Conservation (phyloP, 108 stramenopile genomes). For the Nitzschia sp. region DNA sequence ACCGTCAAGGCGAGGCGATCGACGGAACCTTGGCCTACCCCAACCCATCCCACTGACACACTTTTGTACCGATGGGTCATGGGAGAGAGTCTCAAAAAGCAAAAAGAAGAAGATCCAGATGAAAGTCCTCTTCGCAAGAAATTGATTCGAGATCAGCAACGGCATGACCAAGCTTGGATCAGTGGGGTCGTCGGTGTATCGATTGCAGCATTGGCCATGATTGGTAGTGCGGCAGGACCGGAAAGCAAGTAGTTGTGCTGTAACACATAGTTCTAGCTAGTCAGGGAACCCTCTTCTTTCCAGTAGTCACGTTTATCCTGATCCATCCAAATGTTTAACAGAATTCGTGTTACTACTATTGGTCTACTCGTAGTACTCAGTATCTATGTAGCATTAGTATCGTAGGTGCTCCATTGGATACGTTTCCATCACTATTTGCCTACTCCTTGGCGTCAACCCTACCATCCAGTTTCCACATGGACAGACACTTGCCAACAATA, state of each 20-base stretch:
- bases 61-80: conserved; percentile 51
- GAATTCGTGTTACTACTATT: too few species aligned
- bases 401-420: too few species aligned
- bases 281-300: too few species aligned
- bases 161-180: conserved; percentile 63
- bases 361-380: too few species aligned
- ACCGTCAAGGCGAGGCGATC: conserved; percentile 38
- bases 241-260: not conserved
- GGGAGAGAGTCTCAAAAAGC: conserved; percentile 41
- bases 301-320: too few species aligned
- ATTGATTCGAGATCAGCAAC: conserved; percentile 45
- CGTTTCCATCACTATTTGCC: too few species aligned
- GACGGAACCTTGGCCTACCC: conserved; percentile 27
- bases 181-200: conserved; percentile 51
- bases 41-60: conserved; percentile 17
- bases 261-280: not conserved
- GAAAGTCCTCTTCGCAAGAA: conserved; percentile 39
- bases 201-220: not conserved
- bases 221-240: too few species aligned
- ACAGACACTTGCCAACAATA: conserved; percentile 55
- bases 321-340: too few species aligned
- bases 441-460: too few species aligned
- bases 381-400: too few species aligned
- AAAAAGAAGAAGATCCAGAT: conserved; percentile 11
- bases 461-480: conserved; percentile 64